A percentile compares a stretch with the other conserved stretches of the same genome.
phyloP scores from a whole-genome alignment of 768 basidiomycete genomes.

The Psilocybe sp. region DNA sequence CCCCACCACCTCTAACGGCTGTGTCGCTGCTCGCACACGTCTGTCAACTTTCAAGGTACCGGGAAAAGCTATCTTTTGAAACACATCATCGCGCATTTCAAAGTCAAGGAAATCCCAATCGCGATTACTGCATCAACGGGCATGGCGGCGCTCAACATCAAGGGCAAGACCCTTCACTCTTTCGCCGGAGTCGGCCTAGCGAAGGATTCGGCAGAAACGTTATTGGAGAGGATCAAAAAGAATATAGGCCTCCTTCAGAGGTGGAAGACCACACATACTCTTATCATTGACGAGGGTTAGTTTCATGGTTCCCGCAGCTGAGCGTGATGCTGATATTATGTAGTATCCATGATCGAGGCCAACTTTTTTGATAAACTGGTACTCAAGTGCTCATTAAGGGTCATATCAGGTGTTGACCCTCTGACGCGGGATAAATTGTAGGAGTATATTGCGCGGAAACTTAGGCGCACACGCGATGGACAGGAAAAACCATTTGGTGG shows the following conservation, averaged over 20 bases:
- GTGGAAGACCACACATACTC: constrained; percentile 51
- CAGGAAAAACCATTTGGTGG: constrained; percentile 9
- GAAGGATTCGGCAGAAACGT: constrained; percentile 38
- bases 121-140: constrained; percentile 68
- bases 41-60: constrained; percentile 46
- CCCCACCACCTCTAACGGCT: no score
- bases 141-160: constrained; percentile 68
- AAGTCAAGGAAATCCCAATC: constrained; percentile 23
- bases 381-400: constrained; percentile 3
- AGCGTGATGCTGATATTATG: neutral
- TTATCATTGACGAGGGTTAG: constrained; percentile 75
- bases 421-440: constrained; percentile 23
- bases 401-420: constrained; percentile 11
- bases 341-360: constrained; percentile 78
- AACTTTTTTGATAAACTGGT: constrained; percentile 69
- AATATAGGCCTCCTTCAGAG: constrained; percentile 24
- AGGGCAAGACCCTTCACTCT: constrained; percentile 65
- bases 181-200: constrained; percentile 66
- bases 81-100: constrained; percentile 51
- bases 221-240: constrained; percentile 33
- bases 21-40: no score
- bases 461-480: constrained; percentile 32
- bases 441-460: constrained; percentile 35
- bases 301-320: neutral
- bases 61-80: constrained; percentile 71